Percentiles rank a stretch among this genome's conserved stretches.
Evolutionary conservation across 202 grass and related monocot species (phyloP).

Genomic region (Musa balbisiana): DNA sequence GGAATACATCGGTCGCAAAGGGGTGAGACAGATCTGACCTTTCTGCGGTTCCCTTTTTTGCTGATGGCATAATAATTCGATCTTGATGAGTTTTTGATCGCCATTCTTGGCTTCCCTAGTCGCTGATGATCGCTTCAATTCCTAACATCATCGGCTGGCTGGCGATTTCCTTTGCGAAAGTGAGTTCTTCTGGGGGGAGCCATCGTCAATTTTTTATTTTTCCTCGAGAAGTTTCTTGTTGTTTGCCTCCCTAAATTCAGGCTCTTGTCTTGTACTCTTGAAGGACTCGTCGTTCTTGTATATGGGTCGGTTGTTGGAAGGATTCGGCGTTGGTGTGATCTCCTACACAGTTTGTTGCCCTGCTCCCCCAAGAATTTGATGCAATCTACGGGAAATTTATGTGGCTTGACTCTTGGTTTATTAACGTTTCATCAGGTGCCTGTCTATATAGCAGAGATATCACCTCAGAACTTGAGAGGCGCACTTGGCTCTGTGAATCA

Average conservation of each 20-base stretch:
- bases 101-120: slow-evolving; percentile 35
- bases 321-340: slow-evolving; percentile 92
- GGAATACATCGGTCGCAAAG: slow-evolving; percentile 80
- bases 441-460: slow-evolving; percentile 94
- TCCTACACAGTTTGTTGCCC: slow-evolving; percentile 57
- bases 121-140: slow-evolving; percentile 82
- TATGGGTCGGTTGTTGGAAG: slow-evolving; percentile 82
- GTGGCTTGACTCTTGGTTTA: not conserved
- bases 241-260: not conserved
- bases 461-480: slow-evolving; percentile 91
- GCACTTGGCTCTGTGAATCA: slow-evolving; percentile 87
- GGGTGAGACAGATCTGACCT: slow-evolving; percentile 34
- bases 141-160: slow-evolving; percentile 91
- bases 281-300: slow-evolving; percentile 92
- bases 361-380: slow-evolving; percentile 2
- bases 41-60: no score
- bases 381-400: not conserved
- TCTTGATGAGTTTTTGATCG: not conserved
- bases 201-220: not conserved
- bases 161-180: slow-evolving; percentile 89
- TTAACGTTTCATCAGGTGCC: slow-evolving; percentile 53
- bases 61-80: not conserved
- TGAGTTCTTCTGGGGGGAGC: slow-evolving; percentile 23
- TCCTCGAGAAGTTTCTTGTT: not conserved
- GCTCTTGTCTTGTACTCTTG: not conserved